Percentiles rank a stretch among this genome's conserved stretches.
Conservation (phyloP, 495 filamentous ascomycete species). For the Xeromyces bisporus region DNA sequence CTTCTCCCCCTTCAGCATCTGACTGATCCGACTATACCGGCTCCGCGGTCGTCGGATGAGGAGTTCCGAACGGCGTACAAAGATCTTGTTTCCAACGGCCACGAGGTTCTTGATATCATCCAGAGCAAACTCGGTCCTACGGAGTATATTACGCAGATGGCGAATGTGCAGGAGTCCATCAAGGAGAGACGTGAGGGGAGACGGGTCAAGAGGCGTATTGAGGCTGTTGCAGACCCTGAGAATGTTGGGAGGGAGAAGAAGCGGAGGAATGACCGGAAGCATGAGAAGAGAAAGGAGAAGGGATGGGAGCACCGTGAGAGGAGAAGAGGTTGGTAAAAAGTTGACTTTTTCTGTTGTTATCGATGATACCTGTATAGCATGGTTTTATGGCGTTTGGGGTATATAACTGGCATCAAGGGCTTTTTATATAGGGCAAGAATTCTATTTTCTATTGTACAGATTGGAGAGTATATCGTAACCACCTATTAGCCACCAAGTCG, state of each 20-base stretch:
- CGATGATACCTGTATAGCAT: too few species aligned
- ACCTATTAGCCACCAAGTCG: too few species aligned
- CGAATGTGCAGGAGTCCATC: slow-evolving; percentile 49
- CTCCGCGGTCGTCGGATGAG: slow-evolving; percentile 46
- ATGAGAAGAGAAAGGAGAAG: slow-evolving; percentile 62
- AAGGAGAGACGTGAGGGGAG: slow-evolving; percentile 52
- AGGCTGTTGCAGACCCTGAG: slow-evolving; percentile 68
- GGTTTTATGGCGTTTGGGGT: too few species aligned
- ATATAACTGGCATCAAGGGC: too few species aligned
- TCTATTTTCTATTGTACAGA: background rate
- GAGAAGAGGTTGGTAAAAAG: slow-evolving; percentile 47
- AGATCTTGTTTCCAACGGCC: slow-evolving; percentile 45
- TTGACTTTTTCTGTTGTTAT: too few species aligned
- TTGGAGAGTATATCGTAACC: background rate
- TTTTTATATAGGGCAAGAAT: background rate
- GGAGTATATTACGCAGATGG: slow-evolving; percentile 52
- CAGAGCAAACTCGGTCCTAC: slow-evolving; percentile 74
- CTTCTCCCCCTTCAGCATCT: slow-evolving; percentile 70
- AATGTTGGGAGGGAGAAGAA: slow-evolving; percentile 60
- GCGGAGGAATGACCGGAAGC: slow-evolving; percentile 73
- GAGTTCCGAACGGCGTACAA: slow-evolving; percentile 51
- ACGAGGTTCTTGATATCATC: slow-evolving; percentile 54
- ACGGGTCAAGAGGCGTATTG: slow-evolving; percentile 68
- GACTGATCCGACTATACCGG: slow-evolving; percentile 58
- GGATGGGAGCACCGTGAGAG: slow-evolving; percentile 47